A percentile compares a stretch with the other conserved stretches of the same genome.
Conservation (phyloP, 768 basidiomycete genomes). For the Mycena haematopus region DNA sequence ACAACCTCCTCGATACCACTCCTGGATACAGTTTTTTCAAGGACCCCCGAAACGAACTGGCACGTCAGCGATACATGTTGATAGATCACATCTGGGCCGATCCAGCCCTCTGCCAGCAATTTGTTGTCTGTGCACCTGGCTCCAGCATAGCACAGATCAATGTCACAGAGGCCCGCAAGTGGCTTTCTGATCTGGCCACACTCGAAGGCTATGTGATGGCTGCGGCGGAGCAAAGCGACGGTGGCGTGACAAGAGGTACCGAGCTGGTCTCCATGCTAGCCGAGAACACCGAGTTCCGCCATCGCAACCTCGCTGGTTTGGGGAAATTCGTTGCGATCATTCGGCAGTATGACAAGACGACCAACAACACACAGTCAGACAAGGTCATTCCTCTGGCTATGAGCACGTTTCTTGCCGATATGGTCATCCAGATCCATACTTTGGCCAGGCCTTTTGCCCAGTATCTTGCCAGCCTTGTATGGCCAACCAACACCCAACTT, state of each 20-base stretch:
- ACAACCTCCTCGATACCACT: conserved; percentile 27
- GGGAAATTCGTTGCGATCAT: conserved; percentile 26
- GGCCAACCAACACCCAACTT: background rate
- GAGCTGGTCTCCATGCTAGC: conserved; percentile 30
- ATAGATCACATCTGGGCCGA: background rate
- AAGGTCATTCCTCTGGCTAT: conserved; percentile 37
- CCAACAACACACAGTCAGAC: conserved; percentile 27
- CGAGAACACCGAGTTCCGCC: conserved; percentile 32
- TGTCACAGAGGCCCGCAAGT: conserved; percentile 19
- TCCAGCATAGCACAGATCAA: conserved; percentile 16
- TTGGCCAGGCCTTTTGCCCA: conserved; percentile 31
- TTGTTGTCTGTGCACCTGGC: conserved; percentile 23
- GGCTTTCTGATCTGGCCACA: conserved; percentile 2
- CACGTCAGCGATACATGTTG: background rate
- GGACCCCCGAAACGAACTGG: conserved; percentile 21
- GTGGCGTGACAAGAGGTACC: conserved; percentile 23
- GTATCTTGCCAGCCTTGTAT: conserved; percentile 2
- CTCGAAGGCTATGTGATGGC: conserved; percentile 22
- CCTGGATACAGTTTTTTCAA: conserved; percentile 33
- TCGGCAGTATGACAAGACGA: conserved; percentile 35
- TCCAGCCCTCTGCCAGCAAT: conserved; percentile 18
- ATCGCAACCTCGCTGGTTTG: conserved; percentile 5
- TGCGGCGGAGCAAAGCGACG: conserved; percentile 30
- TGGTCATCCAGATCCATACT: conserved; percentile 37
- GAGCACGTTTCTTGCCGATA: conserved; percentile 34